Evolutionary conservation across 306 rosid species (phyloP).

Genomic region (Glycine soja): DNA sequence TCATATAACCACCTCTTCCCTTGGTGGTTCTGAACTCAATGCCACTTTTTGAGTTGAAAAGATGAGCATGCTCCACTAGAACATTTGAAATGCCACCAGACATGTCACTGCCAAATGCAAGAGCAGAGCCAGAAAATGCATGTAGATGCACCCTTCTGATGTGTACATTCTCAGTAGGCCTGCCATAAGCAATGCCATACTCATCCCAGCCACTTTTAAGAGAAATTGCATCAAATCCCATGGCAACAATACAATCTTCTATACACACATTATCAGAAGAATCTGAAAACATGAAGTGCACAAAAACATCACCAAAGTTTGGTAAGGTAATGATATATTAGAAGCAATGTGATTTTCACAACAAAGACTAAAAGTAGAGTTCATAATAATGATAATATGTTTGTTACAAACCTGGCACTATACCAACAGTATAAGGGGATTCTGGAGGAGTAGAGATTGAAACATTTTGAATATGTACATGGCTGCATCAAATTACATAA

Average conservation of each 20-base stretch:
- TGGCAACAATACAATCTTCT: slow-evolving; percentile 76
- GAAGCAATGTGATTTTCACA: slow-evolving; percentile 27
- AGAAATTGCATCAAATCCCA: slow-evolving; percentile 87
- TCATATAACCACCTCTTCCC: slow-evolving; percentile 93
- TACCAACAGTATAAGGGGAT: slow-evolving; percentile 84
- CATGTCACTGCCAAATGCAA: slow-evolving; percentile 97
- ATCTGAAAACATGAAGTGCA: slow-evolving; percentile 69
- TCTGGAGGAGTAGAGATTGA: slow-evolving; percentile 80
- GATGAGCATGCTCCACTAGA: slow-evolving; percentile 69
- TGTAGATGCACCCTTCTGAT: slow-evolving; percentile 73
- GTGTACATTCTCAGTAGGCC: slow-evolving; percentile 84
- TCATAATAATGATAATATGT: background rate
- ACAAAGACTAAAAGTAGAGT: slow-evolving; percentile 4
- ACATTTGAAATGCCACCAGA: slow-evolving; percentile 92
- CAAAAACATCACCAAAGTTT: slow-evolving; percentile 23
- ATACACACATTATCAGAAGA: slow-evolving; percentile 88
- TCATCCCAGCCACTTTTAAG: slow-evolving; percentile 99
- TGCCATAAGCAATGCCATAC: slow-evolving; percentile 85
- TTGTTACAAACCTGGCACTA: slow-evolving; percentile 86
- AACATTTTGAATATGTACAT: slow-evolving; percentile 81
- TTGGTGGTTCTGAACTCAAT: slow-evolving; percentile 77
- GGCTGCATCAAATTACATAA: slow-evolving; percentile 64
- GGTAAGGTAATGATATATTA: slow-evolving; percentile 2
- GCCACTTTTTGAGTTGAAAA: slow-evolving; percentile 72
- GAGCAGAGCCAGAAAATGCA: slow-evolving; percentile 79